Base-by-base conservation (phyloP, 345 rosid genomes). In the Syzygium aqueum region DNA sequence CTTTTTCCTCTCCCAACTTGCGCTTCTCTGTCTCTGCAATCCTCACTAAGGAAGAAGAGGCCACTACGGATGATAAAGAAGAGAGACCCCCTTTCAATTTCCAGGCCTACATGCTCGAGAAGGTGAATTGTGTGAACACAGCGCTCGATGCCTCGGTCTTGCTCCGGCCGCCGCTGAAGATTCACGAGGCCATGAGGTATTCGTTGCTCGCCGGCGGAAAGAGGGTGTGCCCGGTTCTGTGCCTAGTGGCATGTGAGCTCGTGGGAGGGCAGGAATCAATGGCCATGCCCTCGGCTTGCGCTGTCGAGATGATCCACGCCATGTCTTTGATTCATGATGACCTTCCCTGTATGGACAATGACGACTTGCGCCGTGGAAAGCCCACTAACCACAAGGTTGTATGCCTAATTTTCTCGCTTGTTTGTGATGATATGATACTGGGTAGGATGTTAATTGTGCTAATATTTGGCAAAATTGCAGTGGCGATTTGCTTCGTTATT, bases 261-360 rank as follows among this genome's bases (percentile, higher is more conserved):
- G 98, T 95, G n/a, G 98, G 99, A 1, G 98, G 99, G 8, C 30
- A 85, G 17, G 94, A 94, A 85, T 85, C 95, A 21, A 51, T 53
- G 86, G 98, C 97, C 51, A 95, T 97, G 97, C 97, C 98, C 0
- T 94, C 98, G 0, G 98, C 99, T 53, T 96, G 98, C 78, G 99
- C 98, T n/a, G 94, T 97, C n/a, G 98, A 97, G 84, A 97, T 96
- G 99, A 92, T 96, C 85, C 99, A 97, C 86, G 94, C 99, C 88
- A 97, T 97, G 99, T 97, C 99, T 1, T 90, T 96, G 13, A 95
- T 97, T 82, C 99, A 97, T 85, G 99, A 97, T 86, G 99, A 97
- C 77, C 91, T 97, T 19, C 99, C 99, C 43, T 95, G 97, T 80
- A 97, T 97, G 99, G 99, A 97, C 43, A 95, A 97, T 93, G 99